These are phyloP conservation scores for Verbascum thapsus DNA, from an alignment of 257 asterid genomes.

Conservation along the genomic window DNA sequence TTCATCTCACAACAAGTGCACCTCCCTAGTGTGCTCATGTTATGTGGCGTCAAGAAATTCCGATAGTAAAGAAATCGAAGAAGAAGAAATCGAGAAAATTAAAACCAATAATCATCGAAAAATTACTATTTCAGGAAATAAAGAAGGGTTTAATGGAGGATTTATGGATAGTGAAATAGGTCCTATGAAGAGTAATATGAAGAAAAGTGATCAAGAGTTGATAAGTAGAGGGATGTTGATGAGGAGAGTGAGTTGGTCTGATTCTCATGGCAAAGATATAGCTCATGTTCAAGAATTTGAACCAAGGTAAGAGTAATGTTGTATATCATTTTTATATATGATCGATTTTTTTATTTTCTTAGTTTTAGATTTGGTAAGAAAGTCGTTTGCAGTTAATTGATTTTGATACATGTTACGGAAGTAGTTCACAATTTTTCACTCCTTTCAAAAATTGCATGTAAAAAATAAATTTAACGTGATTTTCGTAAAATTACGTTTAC, in stretches of 20 bases:
- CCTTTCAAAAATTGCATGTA: too few relatives aligned
- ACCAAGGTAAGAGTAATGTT: conserved; percentile 72
- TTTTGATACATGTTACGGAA: too few relatives aligned
- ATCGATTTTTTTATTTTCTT: too few relatives aligned
- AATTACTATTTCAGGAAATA: conserved; percentile 4
- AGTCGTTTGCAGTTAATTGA: too few relatives aligned
- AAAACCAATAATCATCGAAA: conserved; percentile 4
- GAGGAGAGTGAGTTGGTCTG: conserved; percentile 74
- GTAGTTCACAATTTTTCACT: too few relatives aligned
- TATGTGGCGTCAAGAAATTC: conserved; percentile 62
- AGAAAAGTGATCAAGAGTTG: conserved; percentile 31
- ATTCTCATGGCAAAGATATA: conserved; percentile 67
- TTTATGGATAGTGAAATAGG: conserved; percentile 28
- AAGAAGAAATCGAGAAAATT: conserved; percentile 33
- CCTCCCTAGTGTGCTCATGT: conserved; percentile 63
- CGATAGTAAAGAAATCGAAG: conserved; percentile 48
- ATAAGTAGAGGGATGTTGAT: conserved; percentile 8
- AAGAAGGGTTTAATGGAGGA: conserved; percentile 7
- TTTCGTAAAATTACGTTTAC: too few relatives aligned
- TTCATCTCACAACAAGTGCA: conserved; percentile 48
- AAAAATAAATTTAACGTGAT: too few relatives aligned
- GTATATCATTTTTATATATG: too few relatives aligned
- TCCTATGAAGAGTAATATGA: conserved; percentile 66
- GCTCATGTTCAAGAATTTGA: conserved; percentile 71
- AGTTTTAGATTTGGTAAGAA: too few relatives aligned